Evolutionary conservation across 2,329 filamentous ascomycete species (phyloP), one percentile per base, ranked within the genome.

Genomic region (Aspergillus ustus): DNA sequence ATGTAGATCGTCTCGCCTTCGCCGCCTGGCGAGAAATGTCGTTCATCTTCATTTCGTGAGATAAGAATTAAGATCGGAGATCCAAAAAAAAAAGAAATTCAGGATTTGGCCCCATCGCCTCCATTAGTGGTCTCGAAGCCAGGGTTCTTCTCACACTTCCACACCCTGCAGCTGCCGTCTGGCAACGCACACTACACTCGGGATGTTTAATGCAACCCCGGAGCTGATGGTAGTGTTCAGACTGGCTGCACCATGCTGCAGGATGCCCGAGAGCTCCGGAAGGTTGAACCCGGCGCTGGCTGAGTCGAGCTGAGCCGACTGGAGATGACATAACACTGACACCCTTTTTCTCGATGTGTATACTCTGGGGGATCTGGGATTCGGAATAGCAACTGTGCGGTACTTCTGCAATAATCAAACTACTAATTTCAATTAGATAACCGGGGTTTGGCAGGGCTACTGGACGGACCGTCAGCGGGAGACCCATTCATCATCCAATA

Each of bases 391-490:
- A 19, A 45, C 20, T 49, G 22, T 0, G 22, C 7, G 7, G 46
- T 52, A 53, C 34, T 52, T 50, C 28, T 45, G 34, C 49, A 22
- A 54, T 52, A 22, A 54, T 52, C 13, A 15, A 49, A 28, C 46
- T 13, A 48, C 43, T 31, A 50, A 50, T 50, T 50, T 50, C 17
- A 29, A 31, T 31, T 50, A 48, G 19, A 22, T 25, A 20, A 45
- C 46, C 60, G 64, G 57, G 65, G 61, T 61, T 62, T 59, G 52
- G 64, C 57, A 60, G 57, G 65, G 63, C 63, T 61, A 63, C 54
- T 62, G 57, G 59, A 67, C 65, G 66, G 66, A 67, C 66, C 65
- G 65, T 57, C 59, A 31, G 64, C 57, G 51, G 62, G 61, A 61
- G 61, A 62, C 34, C 34, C 34, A 40, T 40, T 15, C 34, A 15